Evolutionary conservation across 2,329 filamentous ascomycete genomes (phyloP), one percentile per base, ranked within the genome.

Genomic region (Aspergillus amoenus): DNA sequence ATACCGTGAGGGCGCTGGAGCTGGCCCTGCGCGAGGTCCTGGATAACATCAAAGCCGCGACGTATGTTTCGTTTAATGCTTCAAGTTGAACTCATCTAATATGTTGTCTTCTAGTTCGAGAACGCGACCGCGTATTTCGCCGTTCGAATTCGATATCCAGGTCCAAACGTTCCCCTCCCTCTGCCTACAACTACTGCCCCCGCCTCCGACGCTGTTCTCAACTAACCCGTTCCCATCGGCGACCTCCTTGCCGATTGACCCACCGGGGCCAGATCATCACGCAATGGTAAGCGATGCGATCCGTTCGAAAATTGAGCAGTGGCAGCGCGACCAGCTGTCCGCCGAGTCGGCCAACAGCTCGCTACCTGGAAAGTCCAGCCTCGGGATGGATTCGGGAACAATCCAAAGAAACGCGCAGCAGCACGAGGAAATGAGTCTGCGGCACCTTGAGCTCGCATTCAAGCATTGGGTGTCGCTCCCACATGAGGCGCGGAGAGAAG

Each of bases 111-210:
- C 15, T 55, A 83, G 79, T 57, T 75, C 76, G 24, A 76, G 77
- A 55, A 72, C 75, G 49, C 66, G 76, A 58, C 64, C 79, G 61
- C 70, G 69, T 60, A 55, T 73, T 18, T 71, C 78, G 17, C 80
- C 85, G 3, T 87, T 86, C 71, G 89, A 93, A 63, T 95, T 96
- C 75, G 90, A 97, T 64, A 89, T 93, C 34, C 84, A 93, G 59
- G 82, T 89, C 5, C 85, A 96, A 70, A 91, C 91, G 58, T 97
- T 96, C 67, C 91, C 93, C 6, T 87, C 89, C 6, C 82, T 97
- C 41, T 91, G 88, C 37, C 83, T 97, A 11, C 90, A 89, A 61
- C 88, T 93, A 63, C 84, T 97, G 1, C 85, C 89, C 37, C 82
- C 90, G 9, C 91, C 93, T 3, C 87, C 90, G 4, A 94, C 91